Percentiles rank a stretch among this genome's conserved stretches.
These are phyloP conservation scores for Hydnum rufescens DNA, from an alignment of 768 basidiomycete species.

Conservation along the genomic window DNA sequence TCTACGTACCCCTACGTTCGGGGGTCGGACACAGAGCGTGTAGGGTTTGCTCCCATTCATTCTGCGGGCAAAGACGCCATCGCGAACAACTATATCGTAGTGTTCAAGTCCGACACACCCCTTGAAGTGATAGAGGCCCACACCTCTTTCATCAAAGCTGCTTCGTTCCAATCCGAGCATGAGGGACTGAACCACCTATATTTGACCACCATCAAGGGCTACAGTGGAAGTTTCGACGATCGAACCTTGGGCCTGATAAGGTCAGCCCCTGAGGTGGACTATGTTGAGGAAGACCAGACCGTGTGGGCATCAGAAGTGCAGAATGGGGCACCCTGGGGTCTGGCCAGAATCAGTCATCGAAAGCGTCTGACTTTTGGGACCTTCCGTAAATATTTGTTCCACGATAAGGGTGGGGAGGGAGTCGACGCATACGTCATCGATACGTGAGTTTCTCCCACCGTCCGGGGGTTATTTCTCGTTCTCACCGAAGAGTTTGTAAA, in stretches of 20 bases:
- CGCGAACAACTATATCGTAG: slow-evolving; percentile 88
- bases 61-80: slow-evolving; percentile 38
- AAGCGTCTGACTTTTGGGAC: slow-evolving; percentile 52
- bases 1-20: slow-evolving; percentile 2
- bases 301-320: slow-evolving; percentile 33
- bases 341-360: slow-evolving; percentile 88
- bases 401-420: slow-evolving; percentile 59
- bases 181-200: slow-evolving; percentile 47
- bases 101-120: slow-evolving; percentile 55
- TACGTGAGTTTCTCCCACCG: slow-evolving; percentile 12
- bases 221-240: slow-evolving; percentile 60
- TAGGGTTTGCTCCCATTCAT: not conserved
- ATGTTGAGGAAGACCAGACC: slow-evolving; percentile 84
- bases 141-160: slow-evolving; percentile 45
- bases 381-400: slow-evolving; percentile 66
- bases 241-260: slow-evolving; percentile 57
- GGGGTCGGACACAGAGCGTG: not conserved
- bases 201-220: slow-evolving; percentile 47
- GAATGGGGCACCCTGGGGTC: slow-evolving; percentile 76
- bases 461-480: not conserved
- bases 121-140: slow-evolving; percentile 46
- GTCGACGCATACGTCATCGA: slow-evolving; percentile 59
- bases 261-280: slow-evolving; percentile 72
- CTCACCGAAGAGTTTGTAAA: slow-evolving; percentile 14
- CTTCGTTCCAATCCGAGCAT: slow-evolving; percentile 19